Conservation (phyloP, 2,329 filamentous ascomycete genomes). For the Coniella lustricola region DNA sequence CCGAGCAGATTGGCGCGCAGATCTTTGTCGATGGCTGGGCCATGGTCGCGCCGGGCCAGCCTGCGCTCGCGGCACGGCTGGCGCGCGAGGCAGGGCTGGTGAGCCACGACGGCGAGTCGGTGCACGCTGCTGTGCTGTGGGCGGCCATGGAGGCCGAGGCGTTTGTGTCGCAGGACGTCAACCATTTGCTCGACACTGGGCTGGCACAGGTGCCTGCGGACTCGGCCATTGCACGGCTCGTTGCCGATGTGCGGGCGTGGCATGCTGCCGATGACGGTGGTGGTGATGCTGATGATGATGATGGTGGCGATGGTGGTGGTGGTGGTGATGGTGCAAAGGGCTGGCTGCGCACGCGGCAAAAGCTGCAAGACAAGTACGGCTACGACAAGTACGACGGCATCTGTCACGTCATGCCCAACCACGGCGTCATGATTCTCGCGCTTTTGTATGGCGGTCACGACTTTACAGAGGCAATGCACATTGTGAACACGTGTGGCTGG, state of each 20-base stretch:
- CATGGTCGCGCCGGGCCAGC: constrained; percentile 26
- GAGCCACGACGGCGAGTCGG: constrained; percentile 32
- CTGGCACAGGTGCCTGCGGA: constrained; percentile 23
- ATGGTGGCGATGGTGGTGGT: too few relatives aligned
- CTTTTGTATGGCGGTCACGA: constrained; percentile 24
- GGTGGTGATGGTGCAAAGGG: constrained; percentile 23
- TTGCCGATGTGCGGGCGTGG: constrained; percentile 26
- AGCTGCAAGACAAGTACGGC: constrained; percentile 27
- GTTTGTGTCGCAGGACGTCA: constrained; percentile 26
- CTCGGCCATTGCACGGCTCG: constrained; percentile 23
- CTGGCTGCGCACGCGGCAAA: constrained; percentile 28
- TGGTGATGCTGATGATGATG: too few relatives aligned
- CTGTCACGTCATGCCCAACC: constrained; percentile 29
- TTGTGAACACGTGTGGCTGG: constrained; percentile 30
- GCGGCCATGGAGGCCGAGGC: constrained; percentile 33
- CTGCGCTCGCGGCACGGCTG: constrained; percentile 24
- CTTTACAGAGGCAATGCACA: constrained; percentile 29
- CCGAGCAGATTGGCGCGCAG: constrained; percentile 32
- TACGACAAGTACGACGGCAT: constrained; percentile 27
- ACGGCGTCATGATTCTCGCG: constrained; percentile 28
- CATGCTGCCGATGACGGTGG: too few relatives aligned
- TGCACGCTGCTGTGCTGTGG: constrained; percentile 31
- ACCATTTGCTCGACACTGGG: constrained; percentile 27
- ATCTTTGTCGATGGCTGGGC: constrained; percentile 34
- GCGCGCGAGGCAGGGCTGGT: constrained; percentile 28